Evolutionary conservation across 805 yeast genomes (phyloP).

Genomic region (Pichia californica): DNA sequence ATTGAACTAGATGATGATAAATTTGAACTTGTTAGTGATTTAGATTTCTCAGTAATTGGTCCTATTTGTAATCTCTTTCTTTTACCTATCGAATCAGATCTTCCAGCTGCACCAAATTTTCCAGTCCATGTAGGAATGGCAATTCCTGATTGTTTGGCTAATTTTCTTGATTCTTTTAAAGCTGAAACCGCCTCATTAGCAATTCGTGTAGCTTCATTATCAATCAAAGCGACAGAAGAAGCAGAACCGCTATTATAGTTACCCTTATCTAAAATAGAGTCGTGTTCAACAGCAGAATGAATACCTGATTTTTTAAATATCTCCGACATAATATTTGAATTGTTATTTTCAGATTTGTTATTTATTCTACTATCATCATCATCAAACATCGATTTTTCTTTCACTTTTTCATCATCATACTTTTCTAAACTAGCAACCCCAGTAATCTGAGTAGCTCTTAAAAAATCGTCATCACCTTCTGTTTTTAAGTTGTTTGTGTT

Average conservation of each 20-base stretch:
- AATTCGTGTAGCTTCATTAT: conserved; percentile 54
- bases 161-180: conserved; percentile 52
- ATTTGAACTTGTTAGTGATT: neutral
- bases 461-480: conserved; percentile 66
- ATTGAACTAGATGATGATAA: conserved; percentile 41
- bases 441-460: conserved; percentile 50
- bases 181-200: conserved; percentile 60
- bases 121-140: conserved; percentile 98
- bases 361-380: conserved; percentile 13
- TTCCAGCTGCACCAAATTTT: conserved; percentile 79
- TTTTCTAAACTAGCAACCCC: conserved; percentile 74
- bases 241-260: conserved; percentile 27
- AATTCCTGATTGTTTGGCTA: conserved; percentile 40
- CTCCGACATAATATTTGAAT: conserved; percentile 65
- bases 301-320: conserved; percentile 59
- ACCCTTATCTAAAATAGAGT: conserved; percentile 51
- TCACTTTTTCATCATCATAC: conserved; percentile 31
- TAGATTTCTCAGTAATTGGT: neutral
- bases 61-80: neutral
- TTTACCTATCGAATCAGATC: conserved; percentile 12
- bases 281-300: conserved; percentile 74
- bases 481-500: conserved; percentile 7
- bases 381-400: conserved; percentile 13
- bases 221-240: conserved; percentile 49
- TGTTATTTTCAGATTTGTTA: conserved; percentile 32